Conservation (phyloP, 495 filamentous ascomycete species). For the Poronia punctata region DNA sequence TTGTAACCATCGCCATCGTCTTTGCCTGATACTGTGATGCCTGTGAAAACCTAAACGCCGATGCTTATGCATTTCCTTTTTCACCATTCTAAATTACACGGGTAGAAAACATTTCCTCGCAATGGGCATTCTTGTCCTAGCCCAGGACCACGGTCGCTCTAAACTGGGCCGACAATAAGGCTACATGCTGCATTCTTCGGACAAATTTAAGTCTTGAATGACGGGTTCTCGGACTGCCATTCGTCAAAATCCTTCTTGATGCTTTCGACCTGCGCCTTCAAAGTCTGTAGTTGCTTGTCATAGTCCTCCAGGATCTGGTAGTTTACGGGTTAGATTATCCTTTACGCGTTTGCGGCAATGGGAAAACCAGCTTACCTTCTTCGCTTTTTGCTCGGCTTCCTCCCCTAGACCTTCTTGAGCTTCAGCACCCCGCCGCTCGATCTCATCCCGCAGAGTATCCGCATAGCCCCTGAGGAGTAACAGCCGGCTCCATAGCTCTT, state of each 20-base stretch:
- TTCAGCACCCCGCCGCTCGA: slow-evolving; percentile 55
- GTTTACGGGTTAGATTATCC: neutral
- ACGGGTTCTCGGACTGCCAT: slow-evolving; percentile 54
- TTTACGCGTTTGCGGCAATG: neutral
- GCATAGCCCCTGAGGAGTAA: slow-evolving; percentile 75
- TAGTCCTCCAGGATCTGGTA: slow-evolving; percentile 82
- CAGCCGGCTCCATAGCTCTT: slow-evolving; percentile 97
- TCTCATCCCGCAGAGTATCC: slow-evolving; percentile 68
- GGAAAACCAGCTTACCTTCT: slow-evolving; percentile 59
- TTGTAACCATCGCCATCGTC: too few species aligned
- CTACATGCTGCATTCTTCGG: neutral
- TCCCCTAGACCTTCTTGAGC: slow-evolving; percentile 60
- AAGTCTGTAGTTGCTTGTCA: slow-evolving; percentile 75
- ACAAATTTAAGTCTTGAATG: slow-evolving; percentile 18
- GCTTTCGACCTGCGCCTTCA: slow-evolving; percentile 73
- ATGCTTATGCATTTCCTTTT: slow-evolving; percentile 6
- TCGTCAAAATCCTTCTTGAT: slow-evolving; percentile 74
- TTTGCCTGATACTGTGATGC: too few species aligned
- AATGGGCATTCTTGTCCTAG: too few species aligned
- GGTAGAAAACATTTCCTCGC: too few species aligned
- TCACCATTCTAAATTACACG: too few species aligned
- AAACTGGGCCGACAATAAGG: neutral
- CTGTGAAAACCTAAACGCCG: slow-evolving; percentile 5
- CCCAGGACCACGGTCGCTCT: too few species aligned
- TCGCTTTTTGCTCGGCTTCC: slow-evolving; percentile 69